Conservation (phyloP, 768 basidiomycete species). For the Sporobolomyces phaffii region DNA sequence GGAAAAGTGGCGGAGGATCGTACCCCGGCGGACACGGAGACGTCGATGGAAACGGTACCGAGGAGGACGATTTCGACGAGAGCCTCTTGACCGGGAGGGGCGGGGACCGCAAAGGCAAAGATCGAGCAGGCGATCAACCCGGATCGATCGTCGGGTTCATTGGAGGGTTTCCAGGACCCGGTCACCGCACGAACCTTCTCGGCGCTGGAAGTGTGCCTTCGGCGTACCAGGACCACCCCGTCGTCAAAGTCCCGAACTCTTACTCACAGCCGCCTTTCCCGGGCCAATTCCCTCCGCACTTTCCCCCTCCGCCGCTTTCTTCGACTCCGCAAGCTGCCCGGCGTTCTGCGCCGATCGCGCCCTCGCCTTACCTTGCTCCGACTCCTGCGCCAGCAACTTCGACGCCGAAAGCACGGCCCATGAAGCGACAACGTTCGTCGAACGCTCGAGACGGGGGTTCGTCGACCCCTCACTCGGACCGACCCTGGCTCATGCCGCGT, state of each 20-base stretch:
- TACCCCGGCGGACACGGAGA: neutral
- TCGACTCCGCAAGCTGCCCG: neutral
- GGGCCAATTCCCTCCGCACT: neutral
- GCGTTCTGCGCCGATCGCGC: neutral
- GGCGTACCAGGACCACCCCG: neutral
- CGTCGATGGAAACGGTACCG: conserved; percentile 42
- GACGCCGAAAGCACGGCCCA: neutral
- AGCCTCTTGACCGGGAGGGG: conserved; percentile 28
- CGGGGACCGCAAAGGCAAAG: neutral
- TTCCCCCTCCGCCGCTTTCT: neutral
- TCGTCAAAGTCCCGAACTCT: conserved; percentile 32
- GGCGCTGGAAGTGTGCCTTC: neutral
- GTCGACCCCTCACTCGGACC: conserved; percentile 8
- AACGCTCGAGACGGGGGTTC: neutral
- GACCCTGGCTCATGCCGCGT: conserved; percentile 47
- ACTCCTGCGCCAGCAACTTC: neutral
- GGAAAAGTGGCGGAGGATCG: too few relatives aligned
- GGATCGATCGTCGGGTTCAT: too few relatives aligned
- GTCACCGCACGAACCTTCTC: neutral
- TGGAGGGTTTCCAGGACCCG: too few relatives aligned
- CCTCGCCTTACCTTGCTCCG: neutral
- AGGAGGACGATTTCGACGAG: conserved; percentile 21
- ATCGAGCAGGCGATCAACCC: neutral
- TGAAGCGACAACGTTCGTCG: conserved; percentile 3
- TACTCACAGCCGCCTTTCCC: neutral